Evolutionary conservation across 345 rosid genomes (phyloP).

Genomic region (Litchi chinensis): DNA sequence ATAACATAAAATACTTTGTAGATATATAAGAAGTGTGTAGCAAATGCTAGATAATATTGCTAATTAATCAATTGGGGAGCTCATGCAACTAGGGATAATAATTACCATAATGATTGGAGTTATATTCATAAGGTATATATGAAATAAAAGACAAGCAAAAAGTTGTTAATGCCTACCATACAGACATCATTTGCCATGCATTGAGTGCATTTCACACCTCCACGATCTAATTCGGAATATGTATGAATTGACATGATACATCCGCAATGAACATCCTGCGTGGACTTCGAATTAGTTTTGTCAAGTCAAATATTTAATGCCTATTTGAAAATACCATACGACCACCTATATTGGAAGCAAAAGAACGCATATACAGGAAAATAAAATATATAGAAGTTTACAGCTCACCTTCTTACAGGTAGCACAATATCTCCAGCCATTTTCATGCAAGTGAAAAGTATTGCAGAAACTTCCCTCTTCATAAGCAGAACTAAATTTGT

Average conservation of each 20-base stretch:
- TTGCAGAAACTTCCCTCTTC: slow-evolving; percentile 50
- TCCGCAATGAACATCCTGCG: slow-evolving; percentile 51
- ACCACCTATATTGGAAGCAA: neutral
- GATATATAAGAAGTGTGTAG: neutral
- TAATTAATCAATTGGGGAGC: neutral
- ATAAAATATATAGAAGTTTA: neutral
- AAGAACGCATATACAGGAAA: neutral
- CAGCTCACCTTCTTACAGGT: slow-evolving; percentile 45
- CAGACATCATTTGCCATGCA: slow-evolving; percentile 32
- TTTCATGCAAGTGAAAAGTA: slow-evolving; percentile 33
- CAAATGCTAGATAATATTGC: neutral
- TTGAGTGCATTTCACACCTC: slow-evolving; percentile 47
- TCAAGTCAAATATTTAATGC: neutral
- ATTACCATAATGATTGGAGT: neutral
- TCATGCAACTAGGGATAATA: neutral
- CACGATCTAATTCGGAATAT: slow-evolving; percentile 36
- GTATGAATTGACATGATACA: slow-evolving; percentile 46
- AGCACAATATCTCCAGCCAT: slow-evolving; percentile 51
- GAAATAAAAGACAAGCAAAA: neutral
- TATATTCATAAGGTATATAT: neutral
- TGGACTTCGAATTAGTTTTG: neutral
- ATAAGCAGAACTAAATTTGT: slow-evolving; percentile 35
- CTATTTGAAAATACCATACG: neutral
- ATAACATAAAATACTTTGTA: neutral
- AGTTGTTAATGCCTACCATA: slow-evolving; percentile 24